phyloP scores from a whole-genome alignment of 805 yeast species.

The Candida railenensis region DNA sequence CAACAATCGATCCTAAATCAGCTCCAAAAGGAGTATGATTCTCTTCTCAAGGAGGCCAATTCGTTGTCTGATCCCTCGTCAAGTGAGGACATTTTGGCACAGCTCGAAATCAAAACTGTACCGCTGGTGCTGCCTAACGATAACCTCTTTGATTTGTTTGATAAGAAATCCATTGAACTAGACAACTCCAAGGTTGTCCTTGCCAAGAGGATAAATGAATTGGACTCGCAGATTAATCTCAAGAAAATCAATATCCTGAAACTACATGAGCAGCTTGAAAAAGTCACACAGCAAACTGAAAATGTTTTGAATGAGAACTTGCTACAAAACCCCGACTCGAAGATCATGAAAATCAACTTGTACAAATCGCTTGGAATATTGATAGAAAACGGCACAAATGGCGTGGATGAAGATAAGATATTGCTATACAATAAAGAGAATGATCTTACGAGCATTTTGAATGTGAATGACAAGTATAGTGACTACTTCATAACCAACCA shows the following conservation, averaged over 20 bases:
- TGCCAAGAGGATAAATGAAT: conserved; percentile 52
- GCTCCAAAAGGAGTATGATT: conserved; percentile 9
- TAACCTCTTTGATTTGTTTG: conserved; percentile 26
- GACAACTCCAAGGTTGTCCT: conserved; percentile 49
- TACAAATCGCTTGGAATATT: conserved; percentile 61
- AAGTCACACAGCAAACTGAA: conserved; percentile 29
- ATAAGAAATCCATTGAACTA: conserved; percentile 27
- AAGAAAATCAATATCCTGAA: conserved; percentile 33
- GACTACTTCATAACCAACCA: conserved; percentile 71
- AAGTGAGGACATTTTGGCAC: conserved; percentile 13
- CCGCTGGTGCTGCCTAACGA: conserved; percentile 15
- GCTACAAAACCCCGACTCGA: conserved; percentile 40
- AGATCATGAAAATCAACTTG: conserved; percentile 54
- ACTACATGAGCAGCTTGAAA: conserved; percentile 34
- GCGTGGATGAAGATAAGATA: conserved; percentile 30
- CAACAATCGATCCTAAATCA: conserved; percentile 9
- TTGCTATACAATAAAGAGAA: conserved; percentile 49
- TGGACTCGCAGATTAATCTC: conserved; percentile 42
- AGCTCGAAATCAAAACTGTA: conserved; percentile 18
- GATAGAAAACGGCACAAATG: conserved; percentile 29
- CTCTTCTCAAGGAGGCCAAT: conserved; percentile 15
- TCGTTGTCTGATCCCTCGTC: conserved; percentile 9
- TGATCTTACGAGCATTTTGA: conserved; percentile 48
- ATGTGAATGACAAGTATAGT: conserved; percentile 55
- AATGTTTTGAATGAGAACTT: conserved; percentile 30